Conservation (phyloP, 495 filamentous ascomycete species). For the Xylaria cubensis region DNA sequence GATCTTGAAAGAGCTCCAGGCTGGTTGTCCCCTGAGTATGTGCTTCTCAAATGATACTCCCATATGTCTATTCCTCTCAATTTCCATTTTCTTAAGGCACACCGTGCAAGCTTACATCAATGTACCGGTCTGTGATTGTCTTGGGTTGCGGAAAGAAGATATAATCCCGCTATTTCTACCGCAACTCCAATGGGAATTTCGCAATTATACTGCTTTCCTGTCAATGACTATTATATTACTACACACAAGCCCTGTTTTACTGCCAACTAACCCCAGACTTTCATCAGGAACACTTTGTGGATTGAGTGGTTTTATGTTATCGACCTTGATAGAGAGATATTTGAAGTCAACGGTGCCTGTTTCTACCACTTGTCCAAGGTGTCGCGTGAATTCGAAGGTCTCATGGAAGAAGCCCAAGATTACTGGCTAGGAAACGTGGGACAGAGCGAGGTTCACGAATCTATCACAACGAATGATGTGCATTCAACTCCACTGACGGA, state of each 20-base stretch:
- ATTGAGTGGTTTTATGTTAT: background rate
- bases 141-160: background rate
- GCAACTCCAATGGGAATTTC: background rate
- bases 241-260: background rate
- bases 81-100: background rate
- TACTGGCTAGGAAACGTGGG: conserved; percentile 10
- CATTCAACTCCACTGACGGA: background rate
- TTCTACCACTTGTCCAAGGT: conserved; percentile 13
- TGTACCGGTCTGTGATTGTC: background rate
- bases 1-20: background rate
- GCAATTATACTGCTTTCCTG: background rate
- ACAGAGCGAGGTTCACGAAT: background rate
- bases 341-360: background rate
- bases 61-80: background rate
- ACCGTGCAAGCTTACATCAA: background rate
- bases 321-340: conserved; percentile 21
- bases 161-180: background rate
- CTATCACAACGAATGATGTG: conserved; percentile 5
- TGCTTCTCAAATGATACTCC: background rate
- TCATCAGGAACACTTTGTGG: background rate
- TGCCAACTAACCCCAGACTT: background rate
- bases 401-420: conserved; percentile 5
- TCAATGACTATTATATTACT: background rate
- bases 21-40: background rate
- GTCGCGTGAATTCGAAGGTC: background rate